Evolutionary conservation across 805 yeast genomes (phyloP), one percentile per base, ranked within the genome.

Genomic region (Tetrapisispora phaffii): DNA sequence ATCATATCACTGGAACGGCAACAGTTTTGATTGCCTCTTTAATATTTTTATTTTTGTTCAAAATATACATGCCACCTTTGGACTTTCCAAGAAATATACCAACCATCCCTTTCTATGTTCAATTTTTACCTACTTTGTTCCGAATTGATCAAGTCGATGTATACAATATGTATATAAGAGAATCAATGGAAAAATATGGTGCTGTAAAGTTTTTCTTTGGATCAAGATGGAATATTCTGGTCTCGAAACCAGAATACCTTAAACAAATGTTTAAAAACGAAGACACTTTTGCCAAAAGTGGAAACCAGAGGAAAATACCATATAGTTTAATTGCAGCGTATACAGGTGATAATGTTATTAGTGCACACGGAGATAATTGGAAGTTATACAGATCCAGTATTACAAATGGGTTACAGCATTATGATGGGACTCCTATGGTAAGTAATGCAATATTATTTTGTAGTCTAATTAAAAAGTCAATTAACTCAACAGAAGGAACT

Each of bases 131-230:
- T 0, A 50, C 68, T 0, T 58, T 69, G 28, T 66, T 72, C 1
- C 54, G 58, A 2, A 54, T 72, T 50, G 82, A 77, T 50, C 82
- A 78, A 52, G 54, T 62, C 26, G 67, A 74, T 22, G 64, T 77
- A 7, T 77, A 65, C 56, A 57, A 71, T 9, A 41, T 34, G 10
- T 77, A 70, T 51, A 57, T 76, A 33, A 62, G 69, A 36, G 66
- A 66, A 6, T 69, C 72, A 34, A 53, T 76, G 41, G 77, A 75
- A 48, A 68, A 65, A 41, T 62, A 70, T 54, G 83, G 83, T 0
- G 81, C 81, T 0, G 82, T 73, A 0, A 77, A 77, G 55, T 65
- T 77, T 4, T 78, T 70, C 54, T 78, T 77, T 63, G 83, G 77
- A 6, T 74, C 79, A 1, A 67, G 79, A 46, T 78, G 83, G 83